Conservation (phyloP, 345 rosid genomes). For the thale cress (Arabidopsis thaliana) region TAIR10.1 NC_003076.8:24315001-24315500, state of each 20-base stretch:
- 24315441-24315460: neutral
- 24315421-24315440: neutral
- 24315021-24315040: conserved; percentile 35
- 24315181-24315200: neutral
- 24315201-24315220: neutral
- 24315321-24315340: neutral
- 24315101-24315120: neutral
- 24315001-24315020: conserved; percentile 36
- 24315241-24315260: neutral
- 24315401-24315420: neutral
- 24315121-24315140: neutral
- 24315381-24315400: neutral
- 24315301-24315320: too few species aligned
- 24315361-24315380: neutral
- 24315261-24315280: neutral
- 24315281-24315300: neutral
- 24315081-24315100: conserved; percentile 28
- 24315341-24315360: neutral
- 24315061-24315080: conserved; percentile 15
- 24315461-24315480: too few species aligned
- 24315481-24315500: neutral
- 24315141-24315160: neutral
- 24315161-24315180: neutral
- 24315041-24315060: conserved; percentile 5
- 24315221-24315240: too few species aligned